A percentile compares a stretch with the other conserved stretches of the same genome.
phyloP scores from a whole-genome alignment of 2,329 filamentous ascomycete genomes.

The Monilinia polystroma region DNA sequence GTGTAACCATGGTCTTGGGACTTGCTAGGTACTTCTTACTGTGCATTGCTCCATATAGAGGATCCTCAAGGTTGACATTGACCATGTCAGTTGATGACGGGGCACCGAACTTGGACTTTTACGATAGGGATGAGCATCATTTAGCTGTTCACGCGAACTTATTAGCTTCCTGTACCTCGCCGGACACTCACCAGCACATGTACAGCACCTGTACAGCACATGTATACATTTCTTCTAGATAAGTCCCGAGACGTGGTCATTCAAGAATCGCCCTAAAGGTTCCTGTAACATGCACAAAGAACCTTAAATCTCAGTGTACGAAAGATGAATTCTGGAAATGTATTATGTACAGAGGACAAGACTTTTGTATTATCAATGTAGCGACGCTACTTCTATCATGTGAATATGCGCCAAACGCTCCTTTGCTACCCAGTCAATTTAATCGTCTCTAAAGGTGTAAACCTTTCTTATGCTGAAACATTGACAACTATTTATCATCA shows the following conservation, averaged over 20 bases:
- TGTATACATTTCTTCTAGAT: not conserved
- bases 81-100: not conserved
- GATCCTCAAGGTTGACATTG: constrained; percentile 1
- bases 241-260: not conserved
- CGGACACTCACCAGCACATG: not conserved
- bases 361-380: constrained; percentile 22
- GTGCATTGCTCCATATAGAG: not conserved
- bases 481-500: not conserved
- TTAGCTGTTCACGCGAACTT: not conserved
- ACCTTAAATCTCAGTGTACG: not conserved
- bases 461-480: constrained; percentile 4
- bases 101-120: not conserved
- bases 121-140: constrained; percentile 1
- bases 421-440: constrained; percentile 21
- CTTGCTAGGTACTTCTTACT: not conserved
- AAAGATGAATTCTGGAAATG: not conserved
- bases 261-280: not conserved
- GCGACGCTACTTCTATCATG: constrained; percentile 20
- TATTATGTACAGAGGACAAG: constrained; percentile 8
- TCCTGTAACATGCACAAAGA: not conserved
- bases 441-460: constrained; percentile 5
- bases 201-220: constrained; percentile 13
- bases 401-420: constrained; percentile 21
- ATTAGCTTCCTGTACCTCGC: not conserved
- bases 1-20: constrained; percentile 9